Conservation (phyloP, 352 stramenopile genomes). For the Stephanocyclus meneghinianus region DNA sequence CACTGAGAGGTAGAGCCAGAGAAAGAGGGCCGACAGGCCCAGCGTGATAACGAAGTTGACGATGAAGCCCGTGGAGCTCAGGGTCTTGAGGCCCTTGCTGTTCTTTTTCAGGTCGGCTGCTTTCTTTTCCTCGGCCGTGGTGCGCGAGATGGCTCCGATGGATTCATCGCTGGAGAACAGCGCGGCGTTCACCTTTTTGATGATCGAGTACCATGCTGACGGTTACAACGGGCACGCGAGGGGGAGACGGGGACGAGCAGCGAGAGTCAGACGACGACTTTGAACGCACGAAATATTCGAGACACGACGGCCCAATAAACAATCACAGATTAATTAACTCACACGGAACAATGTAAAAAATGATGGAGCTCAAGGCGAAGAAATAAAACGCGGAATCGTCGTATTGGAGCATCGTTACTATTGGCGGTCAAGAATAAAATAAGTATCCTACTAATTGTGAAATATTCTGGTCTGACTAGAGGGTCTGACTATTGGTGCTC, state of each 20-base stretch:
- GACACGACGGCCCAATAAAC: neutral
- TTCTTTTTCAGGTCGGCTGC: constrained; percentile 77
- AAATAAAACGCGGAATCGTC: constrained; percentile 99
- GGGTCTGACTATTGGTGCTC: too few relatives aligned
- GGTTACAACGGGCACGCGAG: neutral
- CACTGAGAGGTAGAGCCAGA: constrained; percentile 89
- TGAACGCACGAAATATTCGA: neutral
- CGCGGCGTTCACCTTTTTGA: constrained; percentile 56
- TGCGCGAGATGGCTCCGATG: constrained; percentile 77
- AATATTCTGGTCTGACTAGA: too few relatives aligned
- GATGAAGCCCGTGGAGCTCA: constrained; percentile 84
- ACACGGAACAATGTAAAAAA: constrained; percentile 94
- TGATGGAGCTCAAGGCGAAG: constrained; percentile 95
- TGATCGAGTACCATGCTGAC: constrained; percentile 79
- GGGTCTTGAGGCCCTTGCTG: constrained; percentile 67
- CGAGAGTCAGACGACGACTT: constrained; percentile 7
- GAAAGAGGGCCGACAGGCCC: constrained; percentile 90
- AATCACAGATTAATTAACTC: constrained; percentile 73
- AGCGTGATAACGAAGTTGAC: constrained; percentile 84
- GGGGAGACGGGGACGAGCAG: constrained; percentile 11
- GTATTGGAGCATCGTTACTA: constrained; percentile 91
- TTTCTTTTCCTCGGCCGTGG: constrained; percentile 78
- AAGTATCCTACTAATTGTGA: too few relatives aligned
- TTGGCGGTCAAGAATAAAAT: too few relatives aligned
- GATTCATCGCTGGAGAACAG: constrained; percentile 73